Percentiles rank a stretch among this genome's conserved stretches.
phyloP scores from a whole-genome alignment of 2,329 filamentous ascomycete genomes.

The Alternaria gansuensis region DNA sequence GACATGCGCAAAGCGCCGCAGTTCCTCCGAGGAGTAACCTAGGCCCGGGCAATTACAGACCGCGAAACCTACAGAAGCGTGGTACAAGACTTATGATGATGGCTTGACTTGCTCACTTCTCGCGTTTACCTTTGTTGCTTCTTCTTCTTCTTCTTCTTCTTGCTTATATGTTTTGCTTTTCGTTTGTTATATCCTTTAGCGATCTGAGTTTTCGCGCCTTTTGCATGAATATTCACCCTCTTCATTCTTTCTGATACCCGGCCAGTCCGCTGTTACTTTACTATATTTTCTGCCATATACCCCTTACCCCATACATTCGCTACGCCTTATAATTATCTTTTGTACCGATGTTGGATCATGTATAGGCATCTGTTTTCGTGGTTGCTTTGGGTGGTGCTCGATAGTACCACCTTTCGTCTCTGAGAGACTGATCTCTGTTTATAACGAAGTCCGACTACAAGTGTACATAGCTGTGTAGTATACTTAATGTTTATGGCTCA shows the following conservation, averaged over 20 bases:
- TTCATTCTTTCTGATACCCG: constrained; percentile 35
- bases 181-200: constrained; percentile 22
- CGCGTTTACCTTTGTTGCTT: not conserved
- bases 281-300: constrained; percentile 17
- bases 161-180: constrained; percentile 9
- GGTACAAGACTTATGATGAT: constrained; percentile 64
- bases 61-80: constrained; percentile 58
- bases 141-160: not conserved
- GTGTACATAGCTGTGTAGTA: constrained; percentile 28
- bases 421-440: constrained; percentile 17
- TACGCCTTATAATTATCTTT: constrained; percentile 22
- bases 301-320: constrained; percentile 18
- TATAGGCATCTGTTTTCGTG: not conserved
- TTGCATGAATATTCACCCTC: constrained; percentile 26
- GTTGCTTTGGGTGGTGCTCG: constrained; percentile 10
- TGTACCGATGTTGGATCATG: constrained; percentile 17
- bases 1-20: constrained; percentile 74
- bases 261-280: constrained; percentile 33
- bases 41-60: constrained; percentile 49
- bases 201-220: constrained; percentile 19
- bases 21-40: constrained; percentile 51
- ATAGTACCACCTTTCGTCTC: constrained; percentile 30
- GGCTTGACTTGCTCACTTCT: constrained; percentile 35
- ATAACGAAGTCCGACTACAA: constrained; percentile 35
- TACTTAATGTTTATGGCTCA: constrained; percentile 29